Evolutionary conservation across 2,329 filamentous ascomycete genomes (phyloP).

Genomic region (Juglanconis oblonga): DNA sequence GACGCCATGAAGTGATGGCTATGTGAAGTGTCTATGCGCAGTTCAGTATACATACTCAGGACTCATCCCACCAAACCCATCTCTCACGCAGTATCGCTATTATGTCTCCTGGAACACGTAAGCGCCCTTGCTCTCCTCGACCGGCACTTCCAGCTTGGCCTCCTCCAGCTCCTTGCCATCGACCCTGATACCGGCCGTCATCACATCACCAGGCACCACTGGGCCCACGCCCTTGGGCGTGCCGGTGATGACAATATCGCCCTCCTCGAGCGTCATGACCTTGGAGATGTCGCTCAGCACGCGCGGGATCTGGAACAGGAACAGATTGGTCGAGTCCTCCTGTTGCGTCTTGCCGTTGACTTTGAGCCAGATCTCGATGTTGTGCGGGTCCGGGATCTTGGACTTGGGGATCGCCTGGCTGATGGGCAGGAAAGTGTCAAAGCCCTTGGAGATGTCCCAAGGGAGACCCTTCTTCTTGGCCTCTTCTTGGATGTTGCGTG

Average conservation of each 20-base stretch:
- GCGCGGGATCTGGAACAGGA: constrained; percentile 88
- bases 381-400: constrained; percentile 80
- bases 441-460: constrained; percentile 95
- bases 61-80: neutral
- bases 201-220: constrained; percentile 80
- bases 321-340: constrained; percentile 84
- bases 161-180: constrained; percentile 80
- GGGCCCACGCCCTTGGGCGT: constrained; percentile 94
- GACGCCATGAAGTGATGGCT: neutral
- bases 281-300: constrained; percentile 88
- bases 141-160: constrained; percentile 77
- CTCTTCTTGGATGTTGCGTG: constrained; percentile 90
- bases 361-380: constrained; percentile 79
- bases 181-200: constrained; percentile 79
- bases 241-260: constrained; percentile 92
- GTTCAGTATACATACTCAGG: neutral
- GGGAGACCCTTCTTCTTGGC: constrained; percentile 96
- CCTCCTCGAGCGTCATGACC: constrained; percentile 90
- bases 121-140: constrained; percentile 73
- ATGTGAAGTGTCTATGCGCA: constrained; percentile 6
- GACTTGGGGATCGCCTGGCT: constrained; percentile 77
- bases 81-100: constrained; percentile 11
- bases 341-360: constrained; percentile 80
- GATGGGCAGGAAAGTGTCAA: constrained; percentile 94
- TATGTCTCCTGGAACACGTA: constrained; percentile 77